phyloP scores from a whole-genome alignment of 2,329 filamentous ascomycete species.

The Aspergillus calidoustus region DNA sequence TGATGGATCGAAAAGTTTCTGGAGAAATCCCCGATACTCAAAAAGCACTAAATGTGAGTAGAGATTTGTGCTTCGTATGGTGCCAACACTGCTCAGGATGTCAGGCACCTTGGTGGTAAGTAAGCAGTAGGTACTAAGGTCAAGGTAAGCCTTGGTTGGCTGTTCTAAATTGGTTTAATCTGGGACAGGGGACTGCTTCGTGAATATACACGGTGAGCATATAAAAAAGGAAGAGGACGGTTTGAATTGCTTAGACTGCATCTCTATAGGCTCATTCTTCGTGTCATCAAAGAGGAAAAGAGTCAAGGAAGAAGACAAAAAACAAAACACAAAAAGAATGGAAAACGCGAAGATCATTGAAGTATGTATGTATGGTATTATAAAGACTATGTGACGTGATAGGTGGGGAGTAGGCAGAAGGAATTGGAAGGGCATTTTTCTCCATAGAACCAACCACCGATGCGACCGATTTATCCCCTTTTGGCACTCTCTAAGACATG shows the following conservation, averaged over 20 bases:
- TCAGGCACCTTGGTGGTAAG: background rate
- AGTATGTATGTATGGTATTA: conserved; percentile 9
- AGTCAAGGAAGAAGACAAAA: background rate
- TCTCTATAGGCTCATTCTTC: background rate
- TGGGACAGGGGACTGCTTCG: background rate
- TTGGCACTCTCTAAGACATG: conserved; percentile 8
- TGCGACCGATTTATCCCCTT: conserved; percentile 4
- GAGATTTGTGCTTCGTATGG: background rate
- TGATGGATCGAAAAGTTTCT: background rate
- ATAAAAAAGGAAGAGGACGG: background rate
- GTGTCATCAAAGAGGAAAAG: background rate
- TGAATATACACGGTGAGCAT: too few relatives aligned
- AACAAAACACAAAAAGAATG: background rate
- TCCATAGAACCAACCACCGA: conserved; percentile 1
- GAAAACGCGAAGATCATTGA: conserved; percentile 1
- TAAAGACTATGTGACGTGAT: conserved; percentile 2
- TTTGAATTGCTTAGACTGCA: background rate
- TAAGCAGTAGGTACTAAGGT: too few relatives aligned
- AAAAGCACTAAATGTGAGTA: background rate
- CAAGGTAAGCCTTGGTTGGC: background rate
- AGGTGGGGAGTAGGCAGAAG: background rate
- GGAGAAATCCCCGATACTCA: background rate
- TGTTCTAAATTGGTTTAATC: background rate
- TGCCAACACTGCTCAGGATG: background rate
- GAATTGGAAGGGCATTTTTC: background rate